Evolutionary conservation across 2,329 filamentous ascomycete genomes (phyloP).

Genomic region (Hortaea werneckii): DNA sequence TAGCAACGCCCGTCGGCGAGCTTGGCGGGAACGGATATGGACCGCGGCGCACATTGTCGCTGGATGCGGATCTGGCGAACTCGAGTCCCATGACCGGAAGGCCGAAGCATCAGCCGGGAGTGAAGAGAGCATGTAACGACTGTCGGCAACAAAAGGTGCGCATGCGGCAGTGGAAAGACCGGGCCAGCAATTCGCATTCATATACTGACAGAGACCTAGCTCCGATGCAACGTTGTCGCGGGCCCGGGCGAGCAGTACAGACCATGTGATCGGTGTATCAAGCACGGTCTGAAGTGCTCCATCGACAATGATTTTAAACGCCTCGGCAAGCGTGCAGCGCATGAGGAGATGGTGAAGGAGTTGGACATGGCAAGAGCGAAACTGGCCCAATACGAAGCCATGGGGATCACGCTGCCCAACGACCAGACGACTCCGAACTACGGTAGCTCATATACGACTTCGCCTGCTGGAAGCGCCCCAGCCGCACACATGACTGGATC

Average conservation of each 20-base stretch:
- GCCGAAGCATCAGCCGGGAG: conserved; percentile 34
- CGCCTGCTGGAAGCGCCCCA: conserved; percentile 14
- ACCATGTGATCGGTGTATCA: conserved; percentile 66
- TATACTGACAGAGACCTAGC: conserved; percentile 35
- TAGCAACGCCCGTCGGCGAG: not conserved
- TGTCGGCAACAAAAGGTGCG: conserved; percentile 74
- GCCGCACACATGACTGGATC: conserved; percentile 19
- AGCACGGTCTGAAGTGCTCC: conserved; percentile 71
- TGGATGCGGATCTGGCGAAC: conserved; percentile 6
- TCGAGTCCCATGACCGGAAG: conserved; percentile 11
- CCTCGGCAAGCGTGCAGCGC: conserved; percentile 69
- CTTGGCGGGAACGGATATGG: not conserved
- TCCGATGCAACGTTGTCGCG: conserved; percentile 75
- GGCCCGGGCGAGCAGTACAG: conserved; percentile 54
- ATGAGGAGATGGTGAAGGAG: conserved; percentile 79
- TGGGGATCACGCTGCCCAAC: conserved; percentile 18
- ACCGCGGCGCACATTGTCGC: not conserved
- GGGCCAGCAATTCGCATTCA: not conserved
- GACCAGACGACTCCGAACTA: conserved; percentile 8
- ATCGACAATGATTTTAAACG: conserved; percentile 85
- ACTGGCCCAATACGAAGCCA: conserved; percentile 20
- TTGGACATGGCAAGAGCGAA: conserved; percentile 48
- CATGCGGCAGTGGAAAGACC: not conserved
- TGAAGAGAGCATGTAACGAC: conserved; percentile 74
- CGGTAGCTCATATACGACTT: conserved; percentile 13